Base-by-base conservation (phyloP, 2,329 filamentous ascomycete genomes). In the Xylaria sp. region DNA sequence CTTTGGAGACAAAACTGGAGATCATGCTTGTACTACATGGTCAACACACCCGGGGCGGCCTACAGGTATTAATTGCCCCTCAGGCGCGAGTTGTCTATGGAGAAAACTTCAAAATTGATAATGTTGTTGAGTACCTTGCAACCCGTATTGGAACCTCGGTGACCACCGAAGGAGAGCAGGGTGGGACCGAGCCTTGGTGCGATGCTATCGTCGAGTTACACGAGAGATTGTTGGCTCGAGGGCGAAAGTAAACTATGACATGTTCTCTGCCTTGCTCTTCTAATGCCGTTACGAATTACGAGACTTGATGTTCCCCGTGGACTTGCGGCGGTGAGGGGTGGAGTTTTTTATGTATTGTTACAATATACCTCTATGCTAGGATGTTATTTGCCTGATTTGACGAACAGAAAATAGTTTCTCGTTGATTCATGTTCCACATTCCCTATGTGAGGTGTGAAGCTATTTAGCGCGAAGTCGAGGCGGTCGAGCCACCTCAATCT, bases 41-140 rank as follows among this genome's bases (percentile, higher is more conserved):
- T 2, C 79, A 80, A 10, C 82, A 80, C 58, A 81, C 80, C 0
- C 80, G 81, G 0, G 82, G 83, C n/a, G 84, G 85, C 3, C 80
- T 91, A 12, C 84, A 87, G 0, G 83, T 93, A 42, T 78, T 79
- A 16, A 81, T 92, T 27, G 81, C 80, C 5, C 83, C 86, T 1
- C 82, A 81, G 25, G 91, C 89, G 0, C 84, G 83, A 61, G 88
- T 94, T 0, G 83, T 93, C 1, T 96, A 96, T 77, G 93, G 93
- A 0, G 92, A 95, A 80, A 85, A 87, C 68, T 94, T 94, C 78
- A 92, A 93, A 71, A 88, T 90, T 71, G 87, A 84, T 59, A 94
- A 93, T 79, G 90, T 96, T 83, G 83, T 82, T n/a, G 91, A 93
- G 64, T 94, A 92, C 72, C 76, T 96, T 70, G 79, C 82, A 13